Percentiles rank a stretch among this genome's conserved stretches.
These are phyloP conservation scores for Betula pendula DNA, from an alignment of 306 rosid genomes.

Conservation along the genomic window DNA sequence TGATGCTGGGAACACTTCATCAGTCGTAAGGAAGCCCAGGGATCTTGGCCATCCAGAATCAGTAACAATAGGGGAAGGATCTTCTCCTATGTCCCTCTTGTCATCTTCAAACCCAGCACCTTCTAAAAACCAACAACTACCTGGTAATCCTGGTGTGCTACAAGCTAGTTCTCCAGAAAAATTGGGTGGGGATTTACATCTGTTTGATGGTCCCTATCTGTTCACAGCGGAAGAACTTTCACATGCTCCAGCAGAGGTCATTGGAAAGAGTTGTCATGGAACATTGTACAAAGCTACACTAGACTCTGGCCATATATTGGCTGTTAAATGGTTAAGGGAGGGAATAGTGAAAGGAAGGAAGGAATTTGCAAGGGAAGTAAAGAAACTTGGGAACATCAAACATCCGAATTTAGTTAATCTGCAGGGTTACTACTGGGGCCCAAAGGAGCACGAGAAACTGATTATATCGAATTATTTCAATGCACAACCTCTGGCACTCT, in stretches of 20 bases:
- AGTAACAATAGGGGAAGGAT: conserved; percentile 42
- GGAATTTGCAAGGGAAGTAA: conserved; percentile 71
- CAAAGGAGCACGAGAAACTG: conserved; percentile 70
- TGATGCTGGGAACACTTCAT: conserved; percentile 29
- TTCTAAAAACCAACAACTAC: conserved; percentile 48
- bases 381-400: conserved; percentile 75
- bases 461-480: conserved; percentile 61
- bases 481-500: conserved; percentile 64
- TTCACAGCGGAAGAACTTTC: conserved; percentile 81
- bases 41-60: conserved; percentile 35
- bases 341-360: conserved; percentile 79
- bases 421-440: conserved; percentile 74
- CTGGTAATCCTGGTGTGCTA: conserved; percentile 44
- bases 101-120: conserved; percentile 61
- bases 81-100: conserved; percentile 55
- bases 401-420: conserved; percentile 71
- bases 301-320: conserved; percentile 60
- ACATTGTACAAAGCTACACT: conserved; percentile 73
- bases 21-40: conserved; percentile 33
- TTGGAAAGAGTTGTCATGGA: conserved; percentile 83
- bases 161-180: conserved; percentile 57
- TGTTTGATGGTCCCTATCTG: conserved; percentile 60
- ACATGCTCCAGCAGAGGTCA: conserved; percentile 66
- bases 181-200: conserved; percentile 60
- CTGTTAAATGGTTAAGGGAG: conserved; percentile 74